Conservation (phyloP, 1,139 yeast genomes). For the Chernovozyma sophiae-reginae region DNA sequence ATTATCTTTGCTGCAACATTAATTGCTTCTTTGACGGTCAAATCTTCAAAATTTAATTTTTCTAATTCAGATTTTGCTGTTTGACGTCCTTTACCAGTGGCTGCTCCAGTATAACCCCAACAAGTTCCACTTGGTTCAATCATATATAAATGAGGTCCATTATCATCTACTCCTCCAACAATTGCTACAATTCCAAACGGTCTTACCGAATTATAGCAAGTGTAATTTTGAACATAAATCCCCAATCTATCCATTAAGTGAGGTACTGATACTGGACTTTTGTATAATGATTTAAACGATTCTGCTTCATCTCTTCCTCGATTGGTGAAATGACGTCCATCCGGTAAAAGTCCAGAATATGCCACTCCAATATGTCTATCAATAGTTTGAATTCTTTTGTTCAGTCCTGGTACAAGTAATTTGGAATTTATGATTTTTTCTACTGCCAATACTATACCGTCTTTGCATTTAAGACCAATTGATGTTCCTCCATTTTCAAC, state of each 20-base stretch:
- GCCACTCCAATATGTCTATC: slow-evolving; percentile 94
- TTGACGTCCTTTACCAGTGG: slow-evolving; percentile 97
- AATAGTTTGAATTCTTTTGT: slow-evolving; percentile 85
- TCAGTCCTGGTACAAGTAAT: slow-evolving; percentile 82
- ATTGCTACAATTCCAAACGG: slow-evolving; percentile 95
- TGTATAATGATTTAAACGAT: slow-evolving; percentile 73
- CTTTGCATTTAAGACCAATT: slow-evolving; percentile 85
- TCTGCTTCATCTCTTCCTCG: slow-evolving; percentile 92
- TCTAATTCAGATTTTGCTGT: slow-evolving; percentile 94
- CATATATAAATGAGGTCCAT: slow-evolving; percentile 92
- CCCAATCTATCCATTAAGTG: slow-evolving; percentile 87
- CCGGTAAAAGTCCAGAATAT: slow-evolving; percentile 92
- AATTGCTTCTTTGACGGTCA: slow-evolving; percentile 77
- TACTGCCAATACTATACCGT: slow-evolving; percentile 94
- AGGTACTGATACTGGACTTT: slow-evolving; percentile 72
- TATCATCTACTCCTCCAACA: slow-evolving; percentile 86
- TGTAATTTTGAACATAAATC: slow-evolving; percentile 90
- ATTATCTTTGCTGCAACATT: slow-evolving; percentile 93
- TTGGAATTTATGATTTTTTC: slow-evolving; percentile 88
- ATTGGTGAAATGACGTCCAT: slow-evolving; percentile 89
- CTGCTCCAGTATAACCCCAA: slow-evolving; percentile 98
- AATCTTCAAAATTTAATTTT: slow-evolving; percentile 69
- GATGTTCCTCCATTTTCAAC: slow-evolving; percentile 97
- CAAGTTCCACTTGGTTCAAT: slow-evolving; percentile 95
- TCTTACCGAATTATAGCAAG: slow-evolving; percentile 93